phyloP scores from a whole-genome alignment of 2,329 filamentous ascomycete genomes.

The Colletotrichum viniferum region DNA sequence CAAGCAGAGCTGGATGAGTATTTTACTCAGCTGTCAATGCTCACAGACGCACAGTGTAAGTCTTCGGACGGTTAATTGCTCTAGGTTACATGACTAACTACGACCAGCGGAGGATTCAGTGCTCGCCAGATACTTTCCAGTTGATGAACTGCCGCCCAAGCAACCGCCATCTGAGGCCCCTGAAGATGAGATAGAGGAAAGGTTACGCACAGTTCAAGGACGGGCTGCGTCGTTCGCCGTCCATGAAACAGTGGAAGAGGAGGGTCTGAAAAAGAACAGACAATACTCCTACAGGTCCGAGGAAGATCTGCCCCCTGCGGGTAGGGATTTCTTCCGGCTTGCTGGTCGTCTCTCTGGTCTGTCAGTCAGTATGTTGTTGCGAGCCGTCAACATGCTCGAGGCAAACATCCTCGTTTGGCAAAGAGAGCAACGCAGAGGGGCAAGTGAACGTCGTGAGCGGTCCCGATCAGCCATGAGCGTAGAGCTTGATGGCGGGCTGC shows the following conservation, averaged over 20 bases:
- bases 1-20: slow-evolving; percentile 68
- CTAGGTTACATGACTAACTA: background rate
- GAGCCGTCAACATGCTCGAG: slow-evolving; percentile 44
- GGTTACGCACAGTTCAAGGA: background rate
- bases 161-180: slow-evolving; percentile 23
- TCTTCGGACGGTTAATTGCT: slow-evolving; percentile 31
- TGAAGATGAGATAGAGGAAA: slow-evolving; percentile 28
- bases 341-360: slow-evolving; percentile 36
- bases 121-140: slow-evolving; percentile 38
- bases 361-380: slow-evolving; percentile 35
- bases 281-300: slow-evolving; percentile 25
- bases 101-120: slow-evolving; percentile 8
- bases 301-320: slow-evolving; percentile 34
- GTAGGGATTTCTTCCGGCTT: slow-evolving; percentile 35
- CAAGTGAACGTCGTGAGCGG: slow-evolving; percentile 1
- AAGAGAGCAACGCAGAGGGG: slow-evolving; percentile 13
- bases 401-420: slow-evolving; percentile 39
- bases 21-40: slow-evolving; percentile 48
- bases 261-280: background rate
- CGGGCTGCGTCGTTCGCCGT: slow-evolving; percentile 1
- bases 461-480: background rate
- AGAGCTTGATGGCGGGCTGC: background rate
- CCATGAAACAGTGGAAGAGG: background rate
- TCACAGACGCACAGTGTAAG: slow-evolving; percentile 37
- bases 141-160: slow-evolving; percentile 26